Percentiles rank a stretch among this genome's conserved stretches.
Conservation (phyloP, 2,329 filamentous ascomycete genomes). For the Domatiomyces catenatus region DNA sequence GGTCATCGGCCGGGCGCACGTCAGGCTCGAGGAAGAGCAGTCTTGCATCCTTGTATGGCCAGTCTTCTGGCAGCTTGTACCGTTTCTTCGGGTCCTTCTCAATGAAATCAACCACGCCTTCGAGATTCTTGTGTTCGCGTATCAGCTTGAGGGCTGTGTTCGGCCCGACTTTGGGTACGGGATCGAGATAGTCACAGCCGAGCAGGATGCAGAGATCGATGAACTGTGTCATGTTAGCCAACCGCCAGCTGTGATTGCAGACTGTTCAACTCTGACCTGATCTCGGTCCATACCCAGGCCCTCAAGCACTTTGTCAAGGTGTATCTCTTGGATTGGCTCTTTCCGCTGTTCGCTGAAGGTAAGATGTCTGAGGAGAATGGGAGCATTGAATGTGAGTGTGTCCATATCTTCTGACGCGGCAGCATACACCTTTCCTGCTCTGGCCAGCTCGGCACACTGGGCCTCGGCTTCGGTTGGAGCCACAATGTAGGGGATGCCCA, state of each 20-base stretch:
- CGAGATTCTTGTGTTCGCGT: conserved; percentile 74
- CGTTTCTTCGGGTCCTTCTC: conserved; percentile 63
- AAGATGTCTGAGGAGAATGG: conserved; percentile 77
- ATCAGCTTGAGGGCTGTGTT: conserved; percentile 87
- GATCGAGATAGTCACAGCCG: conserved; percentile 94
- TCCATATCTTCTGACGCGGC: conserved; percentile 99
- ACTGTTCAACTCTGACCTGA: conserved; percentile 41
- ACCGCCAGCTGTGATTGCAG: background rate
- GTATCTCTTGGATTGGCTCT: conserved; percentile 92
- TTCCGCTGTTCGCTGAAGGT: conserved; percentile 97
- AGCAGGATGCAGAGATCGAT: conserved; percentile 95
- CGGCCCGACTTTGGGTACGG: conserved; percentile 85
- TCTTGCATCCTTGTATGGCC: conserved; percentile 85
- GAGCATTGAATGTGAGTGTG: conserved; percentile 85
- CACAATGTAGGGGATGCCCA: conserved; percentile 91
- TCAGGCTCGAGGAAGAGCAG: conserved; percentile 85
- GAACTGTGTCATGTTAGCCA: conserved; percentile 43
- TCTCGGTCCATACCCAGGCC: conserved; percentile 75
- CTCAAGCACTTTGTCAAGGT: conserved; percentile 70
- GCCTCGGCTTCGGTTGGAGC: conserved; percentile 95
- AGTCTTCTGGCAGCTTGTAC: conserved; percentile 82
- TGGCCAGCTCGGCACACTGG: conserved; percentile 77
- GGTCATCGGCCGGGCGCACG: conserved; percentile 65
- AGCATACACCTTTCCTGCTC: conserved; percentile 88
- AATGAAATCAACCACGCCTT: conserved; percentile 70